phyloP scores from a whole-genome alignment of 177 flowering plant species.

The Vitis hybrid region DNA sequence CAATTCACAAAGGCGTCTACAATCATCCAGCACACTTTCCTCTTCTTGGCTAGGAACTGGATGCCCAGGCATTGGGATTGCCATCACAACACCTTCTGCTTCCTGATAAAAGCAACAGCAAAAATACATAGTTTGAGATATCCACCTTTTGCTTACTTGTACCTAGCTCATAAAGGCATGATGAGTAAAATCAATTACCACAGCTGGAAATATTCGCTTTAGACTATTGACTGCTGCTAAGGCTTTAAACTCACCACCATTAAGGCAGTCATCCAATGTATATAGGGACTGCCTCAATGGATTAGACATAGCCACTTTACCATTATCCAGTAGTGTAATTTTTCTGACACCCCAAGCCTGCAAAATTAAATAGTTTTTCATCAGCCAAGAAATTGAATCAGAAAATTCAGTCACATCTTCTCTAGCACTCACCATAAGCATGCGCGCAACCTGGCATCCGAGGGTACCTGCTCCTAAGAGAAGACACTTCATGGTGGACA shows the following conservation, averaged over 20 bases:
- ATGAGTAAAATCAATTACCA: conserved; percentile 47
- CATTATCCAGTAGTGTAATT: conserved; percentile 88
- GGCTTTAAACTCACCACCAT: conserved; percentile 89
- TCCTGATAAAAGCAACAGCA: conserved; percentile 46
- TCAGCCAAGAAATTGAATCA: background rate
- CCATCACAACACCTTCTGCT: conserved; percentile 81
- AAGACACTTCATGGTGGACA: conserved; percentile 74
- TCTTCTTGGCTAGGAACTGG: conserved; percentile 71
- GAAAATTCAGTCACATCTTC: background rate
- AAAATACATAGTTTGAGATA: background rate
- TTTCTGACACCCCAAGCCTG: conserved; percentile 98
- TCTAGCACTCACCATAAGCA: conserved; percentile 81
- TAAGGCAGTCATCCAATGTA: conserved; percentile 80
- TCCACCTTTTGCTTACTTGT: background rate
- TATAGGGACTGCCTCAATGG: conserved; percentile 94
- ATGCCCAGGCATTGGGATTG: conserved; percentile 99
- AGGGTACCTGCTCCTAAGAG: conserved; percentile 98
- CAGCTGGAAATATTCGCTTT: conserved; percentile 80
- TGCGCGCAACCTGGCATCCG: conserved; percentile 98
- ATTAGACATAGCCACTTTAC: conserved; percentile 95
- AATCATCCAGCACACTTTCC: conserved; percentile 69
- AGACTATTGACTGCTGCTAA: conserved; percentile 77
- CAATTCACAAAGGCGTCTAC: conserved; percentile 60
- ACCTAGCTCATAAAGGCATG: background rate
- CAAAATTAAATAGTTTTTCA: conserved; percentile 17